These are phyloP conservation scores for Diplotaxis tenuifolia DNA, from an alignment of 345 rosid species.

Conservation along the genomic window DNA sequence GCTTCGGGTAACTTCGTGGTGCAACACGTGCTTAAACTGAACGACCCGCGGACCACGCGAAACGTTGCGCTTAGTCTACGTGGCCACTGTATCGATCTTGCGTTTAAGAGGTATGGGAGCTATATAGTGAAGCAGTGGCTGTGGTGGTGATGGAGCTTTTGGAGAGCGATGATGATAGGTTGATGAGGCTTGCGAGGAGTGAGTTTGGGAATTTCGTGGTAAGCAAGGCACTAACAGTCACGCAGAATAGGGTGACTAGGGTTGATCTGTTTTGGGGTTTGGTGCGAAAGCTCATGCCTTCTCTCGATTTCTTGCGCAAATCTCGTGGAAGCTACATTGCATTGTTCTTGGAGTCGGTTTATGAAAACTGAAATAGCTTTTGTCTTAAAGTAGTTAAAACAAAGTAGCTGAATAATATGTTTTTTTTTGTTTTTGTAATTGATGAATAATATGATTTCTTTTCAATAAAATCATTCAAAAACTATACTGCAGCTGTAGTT, in stretches of 20 bases:
- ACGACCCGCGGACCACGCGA: not conserved
- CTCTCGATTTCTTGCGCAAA: not conserved
- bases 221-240: not conserved
- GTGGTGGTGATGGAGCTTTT: slow-evolving; percentile 1
- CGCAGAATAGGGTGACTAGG: not conserved
- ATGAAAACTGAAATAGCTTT: not conserved
- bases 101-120: slow-evolving; percentile 25
- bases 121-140: slow-evolving; percentile 11
- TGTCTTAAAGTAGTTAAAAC: not conserved
- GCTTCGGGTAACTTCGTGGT: slow-evolving; percentile 21
- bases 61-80: not conserved
- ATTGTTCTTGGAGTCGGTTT: not conserved
- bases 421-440: too few relatives aligned
- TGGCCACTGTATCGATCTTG: not conserved
- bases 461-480: not conserved
- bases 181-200: slow-evolving; percentile 22
- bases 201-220: slow-evolving; percentile 28
- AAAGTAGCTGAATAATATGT: too few relatives aligned
- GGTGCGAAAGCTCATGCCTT: not conserved
- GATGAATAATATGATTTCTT: not conserved
- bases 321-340: slow-evolving; percentile 17
- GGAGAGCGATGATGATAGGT: not conserved
- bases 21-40: slow-evolving; percentile 9
- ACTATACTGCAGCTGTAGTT: not conserved
- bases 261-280: slow-evolving; percentile 8